phyloP scores from a whole-genome alignment of 208 protist species.

The Acanthamoeba castellanii region DNA sequence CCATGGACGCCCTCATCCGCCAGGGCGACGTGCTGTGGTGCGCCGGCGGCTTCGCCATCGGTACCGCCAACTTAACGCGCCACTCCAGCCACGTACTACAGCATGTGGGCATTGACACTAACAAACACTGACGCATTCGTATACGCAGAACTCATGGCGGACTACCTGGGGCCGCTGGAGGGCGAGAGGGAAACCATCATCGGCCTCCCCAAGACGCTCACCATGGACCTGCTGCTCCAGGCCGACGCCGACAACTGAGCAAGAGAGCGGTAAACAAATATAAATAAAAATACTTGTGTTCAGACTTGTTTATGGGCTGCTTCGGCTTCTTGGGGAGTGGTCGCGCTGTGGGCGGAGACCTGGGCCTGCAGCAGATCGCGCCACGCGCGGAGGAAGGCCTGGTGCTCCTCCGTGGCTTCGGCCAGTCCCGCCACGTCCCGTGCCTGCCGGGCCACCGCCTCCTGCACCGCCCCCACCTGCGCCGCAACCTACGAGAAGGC shows the following conservation, averaged over 20 bases:
- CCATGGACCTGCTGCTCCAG: constrained; percentile 52
- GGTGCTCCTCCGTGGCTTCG: constrained; percentile 7
- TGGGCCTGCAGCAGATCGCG: not conserved
- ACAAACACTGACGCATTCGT: too few relatives aligned
- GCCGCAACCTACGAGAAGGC: not conserved
- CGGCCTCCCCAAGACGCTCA: constrained; percentile 79
- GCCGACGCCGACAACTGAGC: not conserved
- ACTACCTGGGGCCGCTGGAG: constrained; percentile 33
- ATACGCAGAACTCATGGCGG: constrained; percentile 15
- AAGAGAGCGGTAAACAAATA: not conserved
- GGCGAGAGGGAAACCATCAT: constrained; percentile 77
- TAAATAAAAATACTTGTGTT: too few relatives aligned
- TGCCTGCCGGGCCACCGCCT: not conserved
- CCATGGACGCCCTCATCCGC: constrained; percentile 75
- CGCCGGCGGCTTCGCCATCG: constrained; percentile 78
- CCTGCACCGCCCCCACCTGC: constrained; percentile 14
- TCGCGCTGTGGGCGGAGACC: not conserved
- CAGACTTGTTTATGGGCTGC: too few relatives aligned
- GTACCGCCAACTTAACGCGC: not conserved
- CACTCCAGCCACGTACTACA: too few relatives aligned
- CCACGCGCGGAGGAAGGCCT: constrained; percentile 16
- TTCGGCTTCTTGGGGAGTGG: too few relatives aligned
- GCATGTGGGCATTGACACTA: too few relatives aligned
- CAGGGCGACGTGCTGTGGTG: constrained; percentile 80
- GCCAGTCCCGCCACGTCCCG: not conserved